Percentiles rank a stretch among this genome's conserved stretches.
Evolutionary conservation across 1,284 basidiomycete genomes (phyloP).

Genomic region (Papiliotrema flavescens): DNA sequence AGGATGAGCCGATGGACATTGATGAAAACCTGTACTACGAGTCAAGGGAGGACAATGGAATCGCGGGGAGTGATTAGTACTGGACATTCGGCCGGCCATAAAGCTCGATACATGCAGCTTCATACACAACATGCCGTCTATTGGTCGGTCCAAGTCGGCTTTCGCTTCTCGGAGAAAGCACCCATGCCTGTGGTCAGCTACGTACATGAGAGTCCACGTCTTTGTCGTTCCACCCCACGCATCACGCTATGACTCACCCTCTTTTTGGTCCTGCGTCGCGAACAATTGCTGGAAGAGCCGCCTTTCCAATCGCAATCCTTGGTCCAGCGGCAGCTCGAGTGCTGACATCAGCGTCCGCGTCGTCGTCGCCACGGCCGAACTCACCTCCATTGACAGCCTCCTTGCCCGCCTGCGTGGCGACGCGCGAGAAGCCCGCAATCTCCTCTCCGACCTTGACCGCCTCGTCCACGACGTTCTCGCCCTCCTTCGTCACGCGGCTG

Average conservation of each 20-base stretch:
- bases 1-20: no score
- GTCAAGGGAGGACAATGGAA: no score
- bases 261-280: conserved; percentile 95
- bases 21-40: no score
- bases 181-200: background rate
- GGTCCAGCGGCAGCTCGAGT: conserved; percentile 73
- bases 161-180: conserved; percentile 2
- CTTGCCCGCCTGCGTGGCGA: conserved; percentile 88
- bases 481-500: conserved; percentile 72
- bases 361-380: conserved; percentile 30
- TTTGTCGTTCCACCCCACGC: no score
- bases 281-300: conserved; percentile 90
- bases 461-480: conserved; percentile 79
- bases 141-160: conserved; percentile 1
- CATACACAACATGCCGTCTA: background rate
- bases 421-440: conserved; percentile 78
- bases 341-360: conserved; percentile 53
- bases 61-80: no score
- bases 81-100: no score
- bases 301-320: conserved; percentile 84
- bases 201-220: no score
- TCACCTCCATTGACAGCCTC: conserved; percentile 88
- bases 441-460: conserved; percentile 76
- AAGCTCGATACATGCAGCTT: no score
- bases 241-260: conserved; percentile 71